Percentiles rank a stretch among this genome's conserved stretches.
These are phyloP conservation scores for Metschnikowia sp. DNA, from an alignment of 805 yeast species.

Conservation along the genomic window DNA sequence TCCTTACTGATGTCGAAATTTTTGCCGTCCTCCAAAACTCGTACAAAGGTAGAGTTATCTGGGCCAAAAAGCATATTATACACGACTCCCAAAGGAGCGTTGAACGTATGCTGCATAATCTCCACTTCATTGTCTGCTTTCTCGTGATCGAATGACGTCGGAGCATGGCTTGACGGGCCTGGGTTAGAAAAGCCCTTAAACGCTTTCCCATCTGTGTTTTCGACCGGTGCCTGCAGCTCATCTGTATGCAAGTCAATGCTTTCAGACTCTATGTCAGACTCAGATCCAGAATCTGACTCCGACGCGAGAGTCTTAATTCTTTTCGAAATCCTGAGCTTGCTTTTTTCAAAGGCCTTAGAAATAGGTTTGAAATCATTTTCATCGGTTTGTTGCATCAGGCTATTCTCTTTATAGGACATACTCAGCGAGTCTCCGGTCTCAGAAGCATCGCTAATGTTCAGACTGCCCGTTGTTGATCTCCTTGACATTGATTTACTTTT, in stretches of 20 bases:
- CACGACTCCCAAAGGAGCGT: constrained; percentile 76
- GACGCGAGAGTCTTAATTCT: neutral
- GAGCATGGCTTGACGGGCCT: constrained; percentile 65
- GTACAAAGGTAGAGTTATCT: constrained; percentile 39
- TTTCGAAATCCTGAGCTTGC: constrained; percentile 1
- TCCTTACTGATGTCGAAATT: constrained; percentile 23
- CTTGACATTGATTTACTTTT: constrained; percentile 5
- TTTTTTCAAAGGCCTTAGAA: constrained; percentile 10
- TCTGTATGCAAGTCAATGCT: neutral
- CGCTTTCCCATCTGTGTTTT: neutral
- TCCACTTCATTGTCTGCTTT: constrained; percentile 47
- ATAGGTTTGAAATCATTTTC: constrained; percentile 16
- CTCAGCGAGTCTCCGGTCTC: constrained; percentile 21
- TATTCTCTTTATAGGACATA: constrained; percentile 20
- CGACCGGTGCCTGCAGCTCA: neutral
- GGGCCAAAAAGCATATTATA: constrained; percentile 70
- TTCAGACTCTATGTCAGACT: neutral
- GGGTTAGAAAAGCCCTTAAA: constrained; percentile 31
- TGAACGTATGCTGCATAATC: constrained; percentile 46
- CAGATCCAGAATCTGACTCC: constrained; percentile 5
- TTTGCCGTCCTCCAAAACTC: constrained; percentile 31
- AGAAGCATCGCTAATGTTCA: constrained; percentile 16
- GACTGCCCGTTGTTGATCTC: constrained; percentile 3
- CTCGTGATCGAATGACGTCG: constrained; percentile 49
- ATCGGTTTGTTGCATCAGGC: constrained; percentile 18